A percentile compares a stretch with the other conserved stretches of the same genome.
phyloP scores from a whole-genome alignment of 2,329 filamentous ascomycete species.

The Endoconidiophora laricicola region DNA sequence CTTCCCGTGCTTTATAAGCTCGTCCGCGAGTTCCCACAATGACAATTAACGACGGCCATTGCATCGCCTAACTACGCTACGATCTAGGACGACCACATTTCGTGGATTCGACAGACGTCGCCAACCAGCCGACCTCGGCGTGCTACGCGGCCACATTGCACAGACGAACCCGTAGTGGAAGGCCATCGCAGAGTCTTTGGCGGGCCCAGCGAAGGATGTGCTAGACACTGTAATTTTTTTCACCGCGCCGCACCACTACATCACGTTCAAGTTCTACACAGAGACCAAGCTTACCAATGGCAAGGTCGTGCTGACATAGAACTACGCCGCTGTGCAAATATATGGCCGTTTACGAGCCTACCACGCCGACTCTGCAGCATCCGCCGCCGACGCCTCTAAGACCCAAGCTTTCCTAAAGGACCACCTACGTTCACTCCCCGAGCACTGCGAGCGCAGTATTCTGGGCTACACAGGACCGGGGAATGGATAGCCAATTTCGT shows the following conservation, averaged over 20 bases:
- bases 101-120: constrained; percentile 32
- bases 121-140: constrained; percentile 24
- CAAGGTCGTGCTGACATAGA: constrained; percentile 57
- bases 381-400: constrained; percentile 19
- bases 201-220: constrained; percentile 14
- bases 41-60: constrained; percentile 46
- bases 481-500: constrained; percentile 23
- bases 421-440: constrained; percentile 37
- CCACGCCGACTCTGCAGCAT: constrained; percentile 25
- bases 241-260: constrained; percentile 43
- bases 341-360: constrained; percentile 42
- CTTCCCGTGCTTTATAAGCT: constrained; percentile 35
- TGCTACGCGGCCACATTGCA: constrained; percentile 45
- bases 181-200: constrained; percentile 33
- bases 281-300: constrained; percentile 46
- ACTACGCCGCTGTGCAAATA: constrained; percentile 48
- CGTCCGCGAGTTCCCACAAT: constrained; percentile 43
- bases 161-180: constrained; percentile 47
- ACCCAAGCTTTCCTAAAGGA: constrained; percentile 30
- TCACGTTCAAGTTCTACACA: constrained; percentile 52
- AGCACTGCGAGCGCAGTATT: constrained; percentile 32
- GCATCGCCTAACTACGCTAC: constrained; percentile 29
- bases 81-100: constrained; percentile 44
- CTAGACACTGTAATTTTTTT: constrained; percentile 45
- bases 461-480: constrained; percentile 36